Conservation (phyloP, 1,284 basidiomycete species). For the Malassezia arunalokei region DNA sequence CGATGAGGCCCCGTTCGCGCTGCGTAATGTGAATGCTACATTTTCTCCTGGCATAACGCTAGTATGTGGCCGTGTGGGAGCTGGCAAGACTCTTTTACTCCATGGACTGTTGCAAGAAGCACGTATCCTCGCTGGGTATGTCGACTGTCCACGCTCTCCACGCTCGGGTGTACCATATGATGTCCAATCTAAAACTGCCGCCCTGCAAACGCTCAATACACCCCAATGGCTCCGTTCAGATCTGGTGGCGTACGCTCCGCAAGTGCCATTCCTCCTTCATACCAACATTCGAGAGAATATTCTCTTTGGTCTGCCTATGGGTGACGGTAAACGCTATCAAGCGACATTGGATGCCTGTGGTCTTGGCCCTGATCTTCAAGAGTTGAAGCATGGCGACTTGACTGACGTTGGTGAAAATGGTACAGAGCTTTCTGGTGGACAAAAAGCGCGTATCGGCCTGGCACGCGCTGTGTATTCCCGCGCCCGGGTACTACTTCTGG, state of each 20-base stretch:
- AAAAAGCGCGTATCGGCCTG: constrained; percentile 31
- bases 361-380: constrained; percentile 24
- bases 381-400: constrained; percentile 31
- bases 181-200: background rate
- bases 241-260: constrained; percentile 28
- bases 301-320: constrained; percentile 25
- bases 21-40: constrained; percentile 22
- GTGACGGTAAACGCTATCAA: constrained; percentile 24
- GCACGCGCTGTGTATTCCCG: constrained; percentile 36
- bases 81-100: constrained; percentile 38
- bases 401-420: constrained; percentile 33
- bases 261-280: constrained; percentile 30
- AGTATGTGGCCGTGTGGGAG: constrained; percentile 33
- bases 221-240: constrained; percentile 11
- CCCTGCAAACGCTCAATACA: constrained; percentile 5
- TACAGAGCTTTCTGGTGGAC: constrained; percentile 33
- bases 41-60: constrained; percentile 23
- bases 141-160: constrained; percentile 16
- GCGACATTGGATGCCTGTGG: constrained; percentile 26
- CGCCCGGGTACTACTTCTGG: constrained; percentile 29
- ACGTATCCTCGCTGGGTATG: constrained; percentile 21
- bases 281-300: constrained; percentile 33
- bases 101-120: constrained; percentile 34
- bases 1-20: constrained; percentile 16
- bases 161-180: constrained; percentile 1